Percentiles rank a stretch among this genome's conserved stretches.
phyloP scores from a whole-genome alignment of 2,329 filamentous ascomycete species.

The Exophiala sp. region DNA sequence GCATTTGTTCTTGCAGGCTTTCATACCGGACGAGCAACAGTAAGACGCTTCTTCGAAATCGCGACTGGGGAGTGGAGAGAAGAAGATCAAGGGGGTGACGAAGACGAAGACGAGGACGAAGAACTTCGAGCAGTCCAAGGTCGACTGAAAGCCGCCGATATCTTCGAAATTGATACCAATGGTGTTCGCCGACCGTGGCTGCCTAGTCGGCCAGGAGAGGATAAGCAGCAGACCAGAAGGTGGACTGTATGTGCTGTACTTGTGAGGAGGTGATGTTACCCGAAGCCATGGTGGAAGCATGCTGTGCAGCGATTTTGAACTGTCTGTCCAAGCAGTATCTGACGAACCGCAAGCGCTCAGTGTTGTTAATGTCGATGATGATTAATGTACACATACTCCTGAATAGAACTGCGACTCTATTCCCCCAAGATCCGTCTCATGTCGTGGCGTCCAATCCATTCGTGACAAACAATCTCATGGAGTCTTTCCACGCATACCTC shows the following conservation, averaged over 20 bases:
- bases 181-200: slow-evolving; percentile 42
- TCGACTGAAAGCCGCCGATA: slow-evolving; percentile 24
- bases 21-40: slow-evolving; percentile 56
- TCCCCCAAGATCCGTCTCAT: neutral
- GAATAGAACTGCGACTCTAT: neutral
- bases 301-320: neutral
- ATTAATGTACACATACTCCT: neutral
- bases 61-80: slow-evolving; percentile 25
- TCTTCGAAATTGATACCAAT: slow-evolving; percentile 35
- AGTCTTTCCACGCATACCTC: no score
- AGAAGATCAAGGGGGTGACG: slow-evolving; percentile 38
- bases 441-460: no score
- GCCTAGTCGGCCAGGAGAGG: slow-evolving; percentile 44
- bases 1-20: slow-evolving; percentile 57
- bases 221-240: slow-evolving; percentile 50
- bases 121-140: slow-evolving; percentile 6
- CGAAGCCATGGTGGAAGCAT: no score
- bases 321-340: neutral
- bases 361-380: neutral
- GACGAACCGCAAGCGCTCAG: no score
- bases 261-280: slow-evolving; percentile 13
- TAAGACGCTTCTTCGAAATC: slow-evolving; percentile 55
- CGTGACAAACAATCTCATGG: no score
- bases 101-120: slow-evolving; percentile 34
- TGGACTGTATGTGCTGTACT: slow-evolving; percentile 56